phyloP scores from a whole-genome alignment of 805 yeast species.

The Saturnispora saitoi region DNA sequence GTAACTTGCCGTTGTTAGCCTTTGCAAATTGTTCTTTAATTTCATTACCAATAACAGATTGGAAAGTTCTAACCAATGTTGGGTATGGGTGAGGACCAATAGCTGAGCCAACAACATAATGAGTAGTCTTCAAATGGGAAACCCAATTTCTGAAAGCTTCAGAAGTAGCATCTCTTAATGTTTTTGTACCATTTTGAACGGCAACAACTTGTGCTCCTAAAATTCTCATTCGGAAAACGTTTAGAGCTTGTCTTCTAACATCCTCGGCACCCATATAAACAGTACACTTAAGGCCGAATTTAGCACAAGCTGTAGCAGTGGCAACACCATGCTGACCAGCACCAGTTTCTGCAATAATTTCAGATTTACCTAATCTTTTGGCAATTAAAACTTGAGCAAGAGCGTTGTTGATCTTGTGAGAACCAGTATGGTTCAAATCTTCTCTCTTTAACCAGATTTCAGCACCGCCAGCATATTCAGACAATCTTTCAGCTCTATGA shows the following conservation, averaged over 20 bases:
- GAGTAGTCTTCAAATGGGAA: slow-evolving; percentile 74
- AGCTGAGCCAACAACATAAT: slow-evolving; percentile 95
- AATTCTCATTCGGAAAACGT: slow-evolving; percentile 94
- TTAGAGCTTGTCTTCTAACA: slow-evolving; percentile 95
- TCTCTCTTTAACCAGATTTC: slow-evolving; percentile 97
- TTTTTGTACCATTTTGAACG: slow-evolving; percentile 89
- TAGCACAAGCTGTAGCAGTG: slow-evolving; percentile 87
- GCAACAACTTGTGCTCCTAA: slow-evolving; percentile 94
- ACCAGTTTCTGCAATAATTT: slow-evolving; percentile 83
- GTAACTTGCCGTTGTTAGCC: slow-evolving; percentile 72
- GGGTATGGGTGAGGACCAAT: slow-evolving; percentile 99
- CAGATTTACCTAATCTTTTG: slow-evolving; percentile 65
- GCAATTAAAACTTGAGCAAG: slow-evolving; percentile 76
- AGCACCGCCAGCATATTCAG: slow-evolving; percentile 90
- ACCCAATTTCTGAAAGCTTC: slow-evolving; percentile 98
- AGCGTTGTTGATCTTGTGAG: slow-evolving; percentile 81
- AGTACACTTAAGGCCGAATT: slow-evolving; percentile 86
- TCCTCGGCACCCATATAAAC: slow-evolving; percentile 99
- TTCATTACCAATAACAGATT: slow-evolving; percentile 92
- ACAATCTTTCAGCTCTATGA: slow-evolving; percentile 83
- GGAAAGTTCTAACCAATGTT: slow-evolving; percentile 95
- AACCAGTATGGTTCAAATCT: slow-evolving; percentile 85
- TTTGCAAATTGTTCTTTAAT: slow-evolving; percentile 83
- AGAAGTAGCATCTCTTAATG: slow-evolving; percentile 94
- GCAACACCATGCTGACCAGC: slow-evolving; percentile 95